These are phyloP conservation scores for Margaritispora aquatica DNA, from an alignment of 495 filamentous ascomycete species.

Conservation along the genomic window DNA sequence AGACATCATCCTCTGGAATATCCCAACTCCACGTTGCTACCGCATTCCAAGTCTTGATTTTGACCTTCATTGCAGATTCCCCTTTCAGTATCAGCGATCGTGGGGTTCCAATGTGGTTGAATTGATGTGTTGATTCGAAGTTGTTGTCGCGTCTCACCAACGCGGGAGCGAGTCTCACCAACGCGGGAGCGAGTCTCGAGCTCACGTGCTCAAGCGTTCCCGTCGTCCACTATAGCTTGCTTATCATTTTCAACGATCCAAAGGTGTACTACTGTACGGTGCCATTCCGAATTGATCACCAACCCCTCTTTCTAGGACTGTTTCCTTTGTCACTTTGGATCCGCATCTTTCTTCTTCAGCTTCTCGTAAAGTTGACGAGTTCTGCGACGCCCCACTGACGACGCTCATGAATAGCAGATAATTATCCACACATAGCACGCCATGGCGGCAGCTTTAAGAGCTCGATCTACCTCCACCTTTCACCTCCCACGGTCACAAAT, in stretches of 20 bases:
- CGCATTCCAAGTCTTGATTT: constrained; percentile 84
- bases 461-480: constrained; percentile 2
- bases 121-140: background rate
- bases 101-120: background rate
- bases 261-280: constrained; percentile 1
- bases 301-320: constrained; percentile 10
- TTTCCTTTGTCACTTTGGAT: constrained; percentile 3
- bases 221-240: too few relatives aligned
- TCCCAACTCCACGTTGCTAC: constrained; percentile 98
- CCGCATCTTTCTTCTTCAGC: constrained; percentile 1
- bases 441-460: constrained; percentile 15
- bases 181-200: background rate
- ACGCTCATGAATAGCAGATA: constrained; percentile 14
- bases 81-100: too few relatives aligned
- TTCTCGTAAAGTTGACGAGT: background rate
- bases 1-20: constrained; percentile 95
- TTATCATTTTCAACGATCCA: background rate
- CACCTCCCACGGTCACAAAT: background rate
- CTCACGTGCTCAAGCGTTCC: constrained; percentile 13
- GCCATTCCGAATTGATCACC: constrained; percentile 1
- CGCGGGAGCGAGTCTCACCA: background rate
- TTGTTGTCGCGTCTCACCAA: background rate
- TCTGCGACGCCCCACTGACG: background rate
- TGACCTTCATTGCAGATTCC: constrained; percentile 99
- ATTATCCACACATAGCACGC: constrained; percentile 9